Evolutionary conservation across 306 rosid species (phyloP).

Genomic region (Benincasa hispida): DNA sequence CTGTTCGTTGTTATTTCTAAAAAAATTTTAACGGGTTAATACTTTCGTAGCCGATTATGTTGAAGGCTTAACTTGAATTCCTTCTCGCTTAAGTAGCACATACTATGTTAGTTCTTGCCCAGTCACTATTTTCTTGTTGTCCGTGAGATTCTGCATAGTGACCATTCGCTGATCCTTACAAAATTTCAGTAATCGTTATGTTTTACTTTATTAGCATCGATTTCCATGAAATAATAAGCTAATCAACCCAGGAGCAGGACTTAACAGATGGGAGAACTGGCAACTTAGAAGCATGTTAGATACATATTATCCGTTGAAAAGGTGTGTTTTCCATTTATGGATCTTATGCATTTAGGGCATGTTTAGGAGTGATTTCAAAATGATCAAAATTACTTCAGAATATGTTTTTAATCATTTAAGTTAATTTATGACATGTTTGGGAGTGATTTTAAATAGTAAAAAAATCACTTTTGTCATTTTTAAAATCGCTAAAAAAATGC

Average conservation of each 20-base stretch:
- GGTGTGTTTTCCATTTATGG: constrained; percentile 23
- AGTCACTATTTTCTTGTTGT: not conserved
- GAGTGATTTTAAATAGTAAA: no score
- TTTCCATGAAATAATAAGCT: not conserved
- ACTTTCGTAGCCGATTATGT: not conserved
- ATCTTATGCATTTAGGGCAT: not conserved
- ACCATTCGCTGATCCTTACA: no score
- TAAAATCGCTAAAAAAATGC: no score
- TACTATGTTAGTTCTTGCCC: not conserved
- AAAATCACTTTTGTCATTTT: no score
- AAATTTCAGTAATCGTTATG: no score
- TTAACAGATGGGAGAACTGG: constrained; percentile 60
- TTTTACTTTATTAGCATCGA: not conserved
- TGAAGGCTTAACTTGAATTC: not conserved
- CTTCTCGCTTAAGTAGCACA: not conserved
- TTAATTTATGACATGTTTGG: no score
- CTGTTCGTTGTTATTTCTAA: not conserved
- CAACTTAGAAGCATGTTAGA: constrained; percentile 49
- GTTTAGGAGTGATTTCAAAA: no score
- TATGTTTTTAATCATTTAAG: no score
- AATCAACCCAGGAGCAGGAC: not conserved
- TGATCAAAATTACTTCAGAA: no score
- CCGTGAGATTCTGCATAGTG: not conserved
- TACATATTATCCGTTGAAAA: constrained; percentile 59
- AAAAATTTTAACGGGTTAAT: not conserved